Percentiles rank a stretch among this genome's conserved stretches.
phyloP scores from a whole-genome alignment of 371 early-diverging fungal species.

The Basidiobolus meristosporus region DNA sequence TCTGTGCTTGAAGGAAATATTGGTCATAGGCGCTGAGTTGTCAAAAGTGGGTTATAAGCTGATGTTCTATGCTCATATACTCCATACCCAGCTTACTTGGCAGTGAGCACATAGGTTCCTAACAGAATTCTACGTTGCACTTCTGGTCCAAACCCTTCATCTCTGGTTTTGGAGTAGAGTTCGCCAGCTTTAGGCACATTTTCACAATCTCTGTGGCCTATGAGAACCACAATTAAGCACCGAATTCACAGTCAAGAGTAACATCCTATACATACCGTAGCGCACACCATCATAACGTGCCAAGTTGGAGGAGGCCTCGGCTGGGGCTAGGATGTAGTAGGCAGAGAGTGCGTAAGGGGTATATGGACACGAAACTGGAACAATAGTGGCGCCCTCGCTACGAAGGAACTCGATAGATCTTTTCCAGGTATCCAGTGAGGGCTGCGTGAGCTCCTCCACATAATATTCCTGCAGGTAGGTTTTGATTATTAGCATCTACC shows the following conservation, averaged over 20 bases:
- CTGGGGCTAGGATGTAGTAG: slow-evolving; percentile 75
- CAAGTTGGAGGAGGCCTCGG: slow-evolving; percentile 83
- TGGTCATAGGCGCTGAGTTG: slow-evolving; percentile 28
- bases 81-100: slow-evolving; percentile 21
- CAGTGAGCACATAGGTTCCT: slow-evolving; percentile 68
- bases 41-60: background rate
- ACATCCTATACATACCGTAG: slow-evolving; percentile 28
- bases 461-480: slow-evolving; percentile 24
- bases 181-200: slow-evolving; percentile 7
- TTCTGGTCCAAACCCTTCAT: slow-evolving; percentile 59
- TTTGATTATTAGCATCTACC: background rate
- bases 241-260: background rate
- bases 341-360: slow-evolving; percentile 53
- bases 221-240: background rate
- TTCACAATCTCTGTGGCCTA: slow-evolving; percentile 17
- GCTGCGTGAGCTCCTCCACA: slow-evolving; percentile 37
- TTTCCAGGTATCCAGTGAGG: slow-evolving; percentile 35
- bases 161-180: slow-evolving; percentile 34
- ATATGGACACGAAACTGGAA: slow-evolving; percentile 48
- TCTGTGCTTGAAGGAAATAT: slow-evolving; percentile 61
- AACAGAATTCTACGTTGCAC: slow-evolving; percentile 65
- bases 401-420: slow-evolving; percentile 26
- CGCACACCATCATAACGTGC: slow-evolving; percentile 76
- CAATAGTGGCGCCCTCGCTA: slow-evolving; percentile 41
- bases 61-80: background rate